A percentile compares a stretch with the other conserved stretches of the same genome.
phyloP scores from a whole-genome alignment of 306 rosid genomes.

The Castanea crenata region DNA sequence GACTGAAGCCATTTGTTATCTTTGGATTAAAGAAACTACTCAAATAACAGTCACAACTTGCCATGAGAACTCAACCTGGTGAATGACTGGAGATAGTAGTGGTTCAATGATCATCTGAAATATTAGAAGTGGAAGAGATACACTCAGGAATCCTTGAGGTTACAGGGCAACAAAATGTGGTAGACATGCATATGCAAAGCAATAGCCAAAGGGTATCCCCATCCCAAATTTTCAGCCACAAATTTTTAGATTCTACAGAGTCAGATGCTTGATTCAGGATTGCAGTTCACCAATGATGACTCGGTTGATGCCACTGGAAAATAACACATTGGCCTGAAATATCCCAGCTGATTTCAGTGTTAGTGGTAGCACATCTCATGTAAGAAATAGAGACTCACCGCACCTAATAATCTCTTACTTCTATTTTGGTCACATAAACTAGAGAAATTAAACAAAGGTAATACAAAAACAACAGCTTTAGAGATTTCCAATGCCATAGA shows the following conservation, averaged over 20 bases:
- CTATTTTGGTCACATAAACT: neutral
- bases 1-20: neutral
- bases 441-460: neutral
- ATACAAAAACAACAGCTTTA: no score
- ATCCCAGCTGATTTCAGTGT: neutral
- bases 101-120: slow-evolving; percentile 19
- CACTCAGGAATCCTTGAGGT: slow-evolving; percentile 17
- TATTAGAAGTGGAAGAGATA: neutral
- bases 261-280: slow-evolving; percentile 6
- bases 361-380: neutral
- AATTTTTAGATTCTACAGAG: slow-evolving; percentile 1
- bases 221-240: slow-evolving; percentile 19
- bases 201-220: neutral
- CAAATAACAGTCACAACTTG: neutral
- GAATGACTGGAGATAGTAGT: neutral
- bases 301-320: neutral
- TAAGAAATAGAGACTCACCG: slow-evolving; percentile 14
- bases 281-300: slow-evolving; percentile 11
- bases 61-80: neutral
- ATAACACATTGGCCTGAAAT: neutral
- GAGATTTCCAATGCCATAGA: neutral
- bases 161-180: slow-evolving; percentile 9
- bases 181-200: slow-evolving; percentile 15
- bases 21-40: neutral
- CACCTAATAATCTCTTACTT: neutral